Evolutionary conservation across 2,329 filamentous ascomycete species (phyloP), one percentile per base, ranked within the genome.

Genomic region (Venturia carpophila): DNA sequence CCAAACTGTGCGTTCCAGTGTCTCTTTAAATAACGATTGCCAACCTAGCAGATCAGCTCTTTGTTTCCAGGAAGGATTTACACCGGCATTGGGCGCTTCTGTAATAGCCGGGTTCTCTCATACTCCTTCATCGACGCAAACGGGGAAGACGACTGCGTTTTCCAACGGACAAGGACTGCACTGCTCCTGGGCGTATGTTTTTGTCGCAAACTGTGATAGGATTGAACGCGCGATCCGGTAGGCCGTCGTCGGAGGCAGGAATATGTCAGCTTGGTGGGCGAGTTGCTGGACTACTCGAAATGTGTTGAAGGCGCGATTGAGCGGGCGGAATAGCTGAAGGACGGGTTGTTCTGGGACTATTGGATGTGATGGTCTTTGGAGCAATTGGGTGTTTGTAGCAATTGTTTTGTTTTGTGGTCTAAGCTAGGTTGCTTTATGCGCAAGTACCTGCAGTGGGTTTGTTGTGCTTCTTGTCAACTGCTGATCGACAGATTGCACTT

Each of bases 91-190:
- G 27, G 9, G 52, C 52, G 30, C 27, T 58, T 58, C 19, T 58
- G 27, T 58, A 27, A 37, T 37, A n/a, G 52, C 52, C 30, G 52
- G 52, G 52, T 27, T 37, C 52, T 34, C 30, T 58, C 52, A 58
- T 58, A 37, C 52, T 58, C 52, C 52, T 58, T 58, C 52, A 58
- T 58, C 27, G 52, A 58, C 19, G 52, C 52, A 58, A 37, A 37
- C 52, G 19, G 27, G 30, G 27, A 58, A 58, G 52, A 58, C 52
- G 27, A 58, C 52, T 58, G 52, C 27, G 13, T 34, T n/a, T 58
- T 15, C 52, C 52, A 58, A 19, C 30, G 6, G 13, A 58, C 15
- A 19, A 37, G 13, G 47, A 27, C 47, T 15, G 15, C 21, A 27
- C 9, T 27, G 47, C 24, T 52, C 47, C 52, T 13, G 9, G 17